Base-by-base conservation (phyloP, 495 filamentous ascomycete species). In the Aspergillus nidulans region DNA sequence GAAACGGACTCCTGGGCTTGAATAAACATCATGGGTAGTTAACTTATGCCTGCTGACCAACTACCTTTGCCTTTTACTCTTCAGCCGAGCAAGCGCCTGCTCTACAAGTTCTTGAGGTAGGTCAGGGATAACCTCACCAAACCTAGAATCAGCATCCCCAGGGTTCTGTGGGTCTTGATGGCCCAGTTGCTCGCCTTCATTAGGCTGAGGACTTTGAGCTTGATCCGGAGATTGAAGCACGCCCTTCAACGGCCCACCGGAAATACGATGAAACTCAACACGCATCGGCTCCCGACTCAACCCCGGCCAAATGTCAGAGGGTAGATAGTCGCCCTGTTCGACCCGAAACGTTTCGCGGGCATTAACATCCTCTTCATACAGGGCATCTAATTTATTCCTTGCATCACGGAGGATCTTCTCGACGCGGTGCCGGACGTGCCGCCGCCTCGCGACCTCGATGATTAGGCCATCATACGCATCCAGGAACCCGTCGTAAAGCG, bases 231-330 rank as follows among this genome's bases (percentile, higher is more conserved):
- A n/a, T 0, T 55, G 45, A 28, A 51, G 44, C 13, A 56, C 58
- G 42, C 57, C 60, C 41, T 70, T 66, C 0, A 76, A 58, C 18
- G 63, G 63, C 16, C 70, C 73, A 1, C 75, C 75, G 2, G 69
- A 63, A 48, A 77, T 63, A 8, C 74, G 65, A 8, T 60, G 60
- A 20, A 89, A 76, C 47, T 82, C 71, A 46, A 83, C 84, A 43
- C 78, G 76, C 62, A 77, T 74, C 23, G 86, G 85, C 26, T 76
- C 77, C 42, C 80, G 74, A 51, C 77, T 75, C 24, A 89, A 72
- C 6, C 87, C 89, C 0, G 85, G 85, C 94, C 92, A 98, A 38
- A 98, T 84, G 63, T 97, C 95, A 2, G 84, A 82, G 0, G 94
- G 94, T 18, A 98, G 68, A 63, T 83, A 94, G 55, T 95, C 89